A percentile compares a stretch with the other conserved stretches of the same genome.
Conservation (phyloP, 208 protist species). For the Wallacemonas rigidus region DNA sequence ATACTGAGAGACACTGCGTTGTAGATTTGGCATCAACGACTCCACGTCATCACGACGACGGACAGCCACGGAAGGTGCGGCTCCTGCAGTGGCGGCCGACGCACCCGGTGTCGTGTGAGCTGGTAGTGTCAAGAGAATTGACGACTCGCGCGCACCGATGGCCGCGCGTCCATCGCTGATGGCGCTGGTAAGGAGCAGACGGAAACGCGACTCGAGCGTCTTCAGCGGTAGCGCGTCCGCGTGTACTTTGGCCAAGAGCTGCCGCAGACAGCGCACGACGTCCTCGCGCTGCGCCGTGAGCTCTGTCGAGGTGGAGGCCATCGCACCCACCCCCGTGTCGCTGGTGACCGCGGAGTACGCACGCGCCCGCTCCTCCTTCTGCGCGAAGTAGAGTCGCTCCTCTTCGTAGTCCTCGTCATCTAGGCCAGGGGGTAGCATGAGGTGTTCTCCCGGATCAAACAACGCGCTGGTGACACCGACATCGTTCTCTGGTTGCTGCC, state of each 20-base stretch:
- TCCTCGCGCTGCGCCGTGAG: conserved; percentile 6
- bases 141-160: conserved; percentile 5
- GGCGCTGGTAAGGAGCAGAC: conserved; percentile 15
- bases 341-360: too few relatives aligned
- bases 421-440: conserved; percentile 44
- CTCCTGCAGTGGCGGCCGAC: too few relatives aligned
- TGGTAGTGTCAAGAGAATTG: neutral
- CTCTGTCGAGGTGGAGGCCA: neutral
- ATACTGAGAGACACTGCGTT: neutral
- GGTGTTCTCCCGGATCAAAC: conserved; percentile 5
- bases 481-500: too few relatives aligned
- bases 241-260: conserved; percentile 47
- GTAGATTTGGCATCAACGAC: conserved; percentile 7
- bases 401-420: conserved; percentile 58
- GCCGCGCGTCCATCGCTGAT: conserved; percentile 6
- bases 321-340: neutral
- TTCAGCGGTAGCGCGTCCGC: conserved; percentile 46
- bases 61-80: too few relatives aligned
- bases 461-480: neutral
- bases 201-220: conserved; percentile 34
- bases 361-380: conserved; percentile 16
- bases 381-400: conserved; percentile 28
- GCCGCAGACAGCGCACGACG: conserved; percentile 28
- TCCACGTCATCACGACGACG: neutral
- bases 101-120: neutral